phyloP scores from a whole-genome alignment of 768 basidiomycete species.

The Lepiota brunneoincarnata region DNA sequence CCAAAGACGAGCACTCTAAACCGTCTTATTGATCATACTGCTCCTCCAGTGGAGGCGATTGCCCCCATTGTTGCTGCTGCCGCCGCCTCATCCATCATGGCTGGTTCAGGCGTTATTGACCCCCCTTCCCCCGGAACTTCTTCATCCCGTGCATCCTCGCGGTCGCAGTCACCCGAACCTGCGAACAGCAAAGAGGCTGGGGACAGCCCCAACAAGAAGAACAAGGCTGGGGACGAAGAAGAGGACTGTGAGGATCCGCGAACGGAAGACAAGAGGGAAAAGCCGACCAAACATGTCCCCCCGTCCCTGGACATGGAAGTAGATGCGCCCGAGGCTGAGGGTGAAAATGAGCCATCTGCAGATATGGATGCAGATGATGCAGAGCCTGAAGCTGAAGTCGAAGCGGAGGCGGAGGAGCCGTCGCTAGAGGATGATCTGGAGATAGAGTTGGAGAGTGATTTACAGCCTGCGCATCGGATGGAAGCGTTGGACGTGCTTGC shows the following conservation, averaged over 20 bases:
- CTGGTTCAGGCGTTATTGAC: conserved; percentile 36
- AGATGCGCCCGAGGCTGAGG: conserved; percentile 24
- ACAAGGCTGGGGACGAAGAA: conserved; percentile 17
- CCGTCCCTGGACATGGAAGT: conserved; percentile 23
- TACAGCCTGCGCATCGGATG: conserved; percentile 78
- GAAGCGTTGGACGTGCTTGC: conserved; percentile 89
- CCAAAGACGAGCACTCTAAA: conserved; percentile 19
- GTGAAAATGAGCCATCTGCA: conserved; percentile 15
- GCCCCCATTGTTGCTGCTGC: conserved; percentile 33
- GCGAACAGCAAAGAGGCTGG: neutral
- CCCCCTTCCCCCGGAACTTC: conserved; percentile 33
- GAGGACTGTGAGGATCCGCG: conserved; percentile 21
- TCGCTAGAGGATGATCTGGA: conserved; percentile 27
- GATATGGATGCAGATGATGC: conserved; percentile 20
- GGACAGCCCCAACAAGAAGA: neutral
- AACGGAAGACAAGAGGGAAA: conserved; percentile 10
- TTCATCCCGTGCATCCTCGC: conserved; percentile 34
- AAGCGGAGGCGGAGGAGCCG: conserved; percentile 23
- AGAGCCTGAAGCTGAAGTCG: conserved; percentile 28
- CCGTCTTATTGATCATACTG: conserved; percentile 30
- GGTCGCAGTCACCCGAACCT: conserved; percentile 38
- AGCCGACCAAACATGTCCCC: conserved; percentile 3
- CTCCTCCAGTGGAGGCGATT: conserved; percentile 23
- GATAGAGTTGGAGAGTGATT: conserved; percentile 43
- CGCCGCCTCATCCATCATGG: conserved; percentile 48